Evolutionary conservation across 768 basidiomycete genomes (phyloP).

Genomic region (Dioszegia crocea): DNA sequence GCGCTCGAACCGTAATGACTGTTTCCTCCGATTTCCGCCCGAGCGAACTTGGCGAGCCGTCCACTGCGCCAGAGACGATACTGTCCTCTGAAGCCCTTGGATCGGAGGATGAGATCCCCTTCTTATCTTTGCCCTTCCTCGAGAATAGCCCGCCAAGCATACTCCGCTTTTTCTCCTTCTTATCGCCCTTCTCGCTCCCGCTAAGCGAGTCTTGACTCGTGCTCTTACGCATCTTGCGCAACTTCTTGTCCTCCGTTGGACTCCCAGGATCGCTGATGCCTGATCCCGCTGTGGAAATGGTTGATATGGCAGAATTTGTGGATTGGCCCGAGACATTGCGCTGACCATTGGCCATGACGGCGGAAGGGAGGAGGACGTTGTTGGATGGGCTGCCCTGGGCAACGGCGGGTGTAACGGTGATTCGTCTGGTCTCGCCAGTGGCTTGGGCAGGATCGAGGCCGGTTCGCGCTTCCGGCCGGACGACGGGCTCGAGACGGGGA

Average conservation of each 20-base stretch:
- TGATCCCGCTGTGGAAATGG: slow-evolving; percentile 19
- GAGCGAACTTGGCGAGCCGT: slow-evolving; percentile 16
- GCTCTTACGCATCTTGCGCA: slow-evolving; percentile 53
- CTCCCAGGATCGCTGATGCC: slow-evolving; percentile 21
- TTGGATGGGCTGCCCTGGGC: slow-evolving; percentile 55
- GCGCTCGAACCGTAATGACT: slow-evolving; percentile 2
- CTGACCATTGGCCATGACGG: slow-evolving; percentile 19
- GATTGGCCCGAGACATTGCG: slow-evolving; percentile 58
- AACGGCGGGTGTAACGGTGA: slow-evolving; percentile 73
- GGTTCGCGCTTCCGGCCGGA: slow-evolving; percentile 7
- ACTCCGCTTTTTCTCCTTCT: slow-evolving; percentile 58
- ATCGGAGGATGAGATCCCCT: slow-evolving; percentile 54
- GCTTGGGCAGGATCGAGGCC: slow-evolving; percentile 63
- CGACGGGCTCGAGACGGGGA: slow-evolving; percentile 4
- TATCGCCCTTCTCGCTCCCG: slow-evolving; percentile 28
- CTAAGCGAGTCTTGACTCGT: slow-evolving; percentile 25
- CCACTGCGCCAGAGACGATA: slow-evolving; percentile 26
- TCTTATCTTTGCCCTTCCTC: slow-evolving; percentile 54
- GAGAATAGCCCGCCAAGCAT: slow-evolving; percentile 74
- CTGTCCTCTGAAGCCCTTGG: slow-evolving; percentile 44
- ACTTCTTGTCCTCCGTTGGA: slow-evolving; percentile 52
- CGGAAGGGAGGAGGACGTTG: slow-evolving; percentile 28
- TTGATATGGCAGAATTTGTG: slow-evolving; percentile 23
- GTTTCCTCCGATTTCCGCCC: slow-evolving; percentile 21
- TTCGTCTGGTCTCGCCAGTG: slow-evolving; percentile 65